A percentile compares a stretch with the other conserved stretches of the same genome.
These are phyloP conservation scores for Iris macrosiphon DNA, from an alignment of 106 monocot genomes.

Conservation along the genomic window DNA sequence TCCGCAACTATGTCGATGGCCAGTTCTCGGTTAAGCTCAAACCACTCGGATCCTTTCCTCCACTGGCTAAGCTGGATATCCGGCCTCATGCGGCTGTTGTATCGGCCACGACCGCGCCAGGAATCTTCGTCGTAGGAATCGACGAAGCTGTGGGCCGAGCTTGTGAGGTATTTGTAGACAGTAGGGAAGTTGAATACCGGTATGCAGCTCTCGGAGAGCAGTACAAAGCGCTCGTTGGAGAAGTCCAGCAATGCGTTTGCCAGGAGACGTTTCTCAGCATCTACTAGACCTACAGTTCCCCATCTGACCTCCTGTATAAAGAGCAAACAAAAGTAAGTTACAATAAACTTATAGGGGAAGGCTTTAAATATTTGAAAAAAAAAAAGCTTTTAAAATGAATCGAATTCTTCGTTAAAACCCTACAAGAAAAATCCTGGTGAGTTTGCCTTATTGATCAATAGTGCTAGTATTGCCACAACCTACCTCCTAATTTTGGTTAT, in stretches of 20 bases:
- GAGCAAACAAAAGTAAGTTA: not conserved
- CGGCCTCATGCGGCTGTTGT: constrained; percentile 14
- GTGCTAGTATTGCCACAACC: too few relatives aligned
- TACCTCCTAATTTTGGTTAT: too few relatives aligned
- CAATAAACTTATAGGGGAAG: not conserved
- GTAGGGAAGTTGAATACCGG: constrained; percentile 30
- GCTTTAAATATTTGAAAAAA: not conserved
- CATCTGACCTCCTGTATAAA: constrained; percentile 18
- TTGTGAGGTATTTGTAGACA: constrained; percentile 23
- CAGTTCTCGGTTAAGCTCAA: constrained; percentile 21
- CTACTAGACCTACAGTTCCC: constrained; percentile 22
- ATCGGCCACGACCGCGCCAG: constrained; percentile 18
- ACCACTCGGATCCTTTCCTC: constrained; percentile 33
- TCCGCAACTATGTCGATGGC: constrained; percentile 24
- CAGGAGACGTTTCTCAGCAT: constrained; percentile 28
- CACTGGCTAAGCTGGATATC: constrained; percentile 13
- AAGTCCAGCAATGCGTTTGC: constrained; percentile 33
- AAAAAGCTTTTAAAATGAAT: not conserved
- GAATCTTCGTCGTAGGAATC: constrained; percentile 26
- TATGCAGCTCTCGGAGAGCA: constrained; percentile 33
- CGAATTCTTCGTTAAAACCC: not conserved
- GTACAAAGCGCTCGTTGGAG: constrained; percentile 30
- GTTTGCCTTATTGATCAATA: too few relatives aligned
- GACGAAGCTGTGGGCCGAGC: constrained; percentile 24
- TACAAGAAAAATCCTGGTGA: too few relatives aligned